Evolutionary conservation across 2,329 filamentous ascomycete species (phyloP), one percentile per base, ranked within the genome.

Genomic region (Chrysosporium keratinophilum): DNA sequence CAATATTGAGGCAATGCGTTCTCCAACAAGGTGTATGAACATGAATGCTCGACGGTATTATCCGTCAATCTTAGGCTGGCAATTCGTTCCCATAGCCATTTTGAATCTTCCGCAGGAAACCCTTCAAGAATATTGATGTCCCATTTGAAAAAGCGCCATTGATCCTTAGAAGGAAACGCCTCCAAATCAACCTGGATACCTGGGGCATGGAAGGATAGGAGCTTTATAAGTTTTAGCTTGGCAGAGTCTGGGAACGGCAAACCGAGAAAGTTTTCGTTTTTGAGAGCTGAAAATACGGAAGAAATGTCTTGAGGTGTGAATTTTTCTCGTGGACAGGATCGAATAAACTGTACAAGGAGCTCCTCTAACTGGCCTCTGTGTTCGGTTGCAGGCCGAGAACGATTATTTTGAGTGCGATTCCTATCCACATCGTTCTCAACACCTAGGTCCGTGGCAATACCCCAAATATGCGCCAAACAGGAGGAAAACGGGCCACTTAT

Each of bases 101-200:
- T 42, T 0, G 53, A 42, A 50, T 57, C 55, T 12, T 37, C 12
- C 14, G 11, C 10, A 23, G 55, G 44, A 40, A 57, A 44, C 2
- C 12, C 31, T 2, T 33, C 20, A 14, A 56, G 15, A 50, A 42
- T 10, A 4, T 33, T 17, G 33, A 40, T 12, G 41, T 42, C 20
- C 51, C 51, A 53, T 15, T 11, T 17, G 11, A 57, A 35, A 34
- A 5, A 31, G 6, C 11, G 1, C 55, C 35, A 45, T n/a, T 57
- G 41, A 1, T 50, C 19, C 23, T 23, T 33, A 23, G 41, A 50
- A n/a, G 52, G 15, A 34, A 14, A 10, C 7, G 31, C 23, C 23
- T 57, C 53, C 17, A 57, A 40, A 17, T 57, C 43, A 12, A 57
- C 41, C 3, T 19, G 12, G 46, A 52, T 42, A 14, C 44, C 52